phyloP scores from a whole-genome alignment of 805 yeast genomes.

The Yarrowia divulgata region DNA sequence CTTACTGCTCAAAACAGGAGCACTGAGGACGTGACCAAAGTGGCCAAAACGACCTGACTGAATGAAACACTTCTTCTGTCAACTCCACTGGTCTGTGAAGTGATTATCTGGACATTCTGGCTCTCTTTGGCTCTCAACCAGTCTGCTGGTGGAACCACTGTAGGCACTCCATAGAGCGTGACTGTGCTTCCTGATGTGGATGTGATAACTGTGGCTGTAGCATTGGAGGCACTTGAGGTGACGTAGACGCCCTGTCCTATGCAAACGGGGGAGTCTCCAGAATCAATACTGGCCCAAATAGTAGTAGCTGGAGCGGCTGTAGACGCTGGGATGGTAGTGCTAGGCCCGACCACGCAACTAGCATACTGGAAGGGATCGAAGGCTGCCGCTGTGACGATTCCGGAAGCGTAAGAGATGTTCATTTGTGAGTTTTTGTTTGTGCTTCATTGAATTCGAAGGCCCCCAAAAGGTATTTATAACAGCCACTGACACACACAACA shows the following conservation, averaged over 20 bases:
- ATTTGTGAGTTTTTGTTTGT: not conserved
- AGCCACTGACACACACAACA: not conserved
- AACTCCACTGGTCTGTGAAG: not conserved
- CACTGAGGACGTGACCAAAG: not conserved
- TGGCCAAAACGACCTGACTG: not conserved
- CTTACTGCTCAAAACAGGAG: not conserved
- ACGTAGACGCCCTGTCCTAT: not conserved
- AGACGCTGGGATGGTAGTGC: not conserved
- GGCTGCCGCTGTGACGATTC: constrained; percentile 24
- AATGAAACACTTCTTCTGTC: not conserved
- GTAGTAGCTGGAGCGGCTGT: not conserved
- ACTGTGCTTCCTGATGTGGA: constrained; percentile 3
- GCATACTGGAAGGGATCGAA: constrained; percentile 27
- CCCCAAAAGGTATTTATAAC: not conserved
- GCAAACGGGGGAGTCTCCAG: constrained; percentile 3
- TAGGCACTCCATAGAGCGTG: constrained; percentile 6
- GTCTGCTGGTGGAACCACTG: constrained; percentile 1
- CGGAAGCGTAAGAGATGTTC: constrained; percentile 17
- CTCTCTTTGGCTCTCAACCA: constrained; percentile 29
- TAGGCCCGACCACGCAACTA: constrained; percentile 5
- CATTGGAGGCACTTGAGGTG: not conserved
- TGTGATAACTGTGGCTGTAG: constrained; percentile 4
- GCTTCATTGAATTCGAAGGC: not conserved
- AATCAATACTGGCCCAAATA: constrained; percentile 13
- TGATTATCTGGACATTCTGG: constrained; percentile 8